Evolutionary conservation across 495 filamentous ascomycete species (phyloP), one percentile per base, ranked within the genome.

Genomic region (Penicillium canescens): DNA sequence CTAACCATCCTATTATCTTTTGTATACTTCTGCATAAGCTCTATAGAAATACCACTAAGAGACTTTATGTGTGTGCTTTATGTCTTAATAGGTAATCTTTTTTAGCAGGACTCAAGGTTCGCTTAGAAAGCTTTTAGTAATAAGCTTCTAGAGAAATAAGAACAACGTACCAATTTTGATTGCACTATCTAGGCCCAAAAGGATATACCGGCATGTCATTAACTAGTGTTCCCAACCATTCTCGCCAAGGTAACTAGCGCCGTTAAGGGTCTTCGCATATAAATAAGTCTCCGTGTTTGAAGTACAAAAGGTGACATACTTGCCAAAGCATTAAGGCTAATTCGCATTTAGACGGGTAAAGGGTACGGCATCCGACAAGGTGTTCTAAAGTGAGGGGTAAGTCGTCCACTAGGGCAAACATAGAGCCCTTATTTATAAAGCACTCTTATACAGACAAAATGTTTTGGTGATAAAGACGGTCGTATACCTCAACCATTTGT

Each of bases 21-120:
- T 16, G 28, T 41, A 57, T 69, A 73, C 46, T 69, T 72, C 59
- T 73, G 57, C 61, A 75, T 75, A 13, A 71, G 49, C 57, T 67
- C 62, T 61, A 68, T 70, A 6, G 53, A 58, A 11, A 70, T 70
- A 26, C 36, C 52, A 6, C 55, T 40, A 6, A 72, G 44, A 16
- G 41, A 41, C 48, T 54, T 57, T 12, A 70, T 53, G 47, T 56
- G 49, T 21, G 35, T 6, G 36, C 36, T 34, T 45, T 65, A 33
- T 9, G 14, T 10, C 31, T 57, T 21, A 34, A 13, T 23, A 3
- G 47, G 52, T 14, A 8, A 38, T 35, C 31, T 6, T 12, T 46
- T 41, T 5, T 54, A 3, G 37, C 31, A 48, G 6, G 12, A n/a
- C 23, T 58, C 55, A 10, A 58, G 40, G 23, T 50, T 40, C 5